phyloP scores from a whole-genome alignment of 371 early-diverging fungal species.

The Mucor mucedo region DNA sequence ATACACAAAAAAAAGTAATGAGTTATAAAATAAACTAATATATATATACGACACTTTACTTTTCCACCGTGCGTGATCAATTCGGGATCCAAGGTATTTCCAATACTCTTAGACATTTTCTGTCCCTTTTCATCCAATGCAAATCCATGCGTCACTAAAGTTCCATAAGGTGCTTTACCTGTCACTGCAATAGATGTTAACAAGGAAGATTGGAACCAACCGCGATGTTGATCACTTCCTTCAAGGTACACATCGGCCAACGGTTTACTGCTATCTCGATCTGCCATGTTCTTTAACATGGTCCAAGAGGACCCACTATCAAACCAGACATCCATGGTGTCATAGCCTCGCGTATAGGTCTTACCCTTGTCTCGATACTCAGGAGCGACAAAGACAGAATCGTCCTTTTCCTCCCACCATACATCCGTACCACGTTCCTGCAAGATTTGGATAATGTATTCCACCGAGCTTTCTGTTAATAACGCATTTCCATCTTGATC shows the following conservation, averaged over 20 bases:
- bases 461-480: conserved; percentile 67
- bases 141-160: conserved; percentile 93
- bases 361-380: conserved; percentile 61
- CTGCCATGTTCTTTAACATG: conserved; percentile 35
- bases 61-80: conserved; percentile 75
- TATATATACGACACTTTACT: too few relatives aligned
- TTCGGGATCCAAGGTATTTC: conserved; percentile 86
- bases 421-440: conserved; percentile 70
- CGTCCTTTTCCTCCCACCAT: conserved; percentile 82
- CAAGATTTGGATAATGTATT: conserved; percentile 71
- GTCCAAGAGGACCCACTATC: conserved; percentile 94
- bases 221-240: conserved; percentile 96
- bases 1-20: too few relatives aligned
- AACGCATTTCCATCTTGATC: conserved; percentile 69
- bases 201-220: conserved; percentile 97
- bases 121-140: conserved; percentile 87
- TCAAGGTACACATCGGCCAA: conserved; percentile 91
- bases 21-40: too few relatives aligned
- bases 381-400: conserved; percentile 72
- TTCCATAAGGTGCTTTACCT: conserved; percentile 81
- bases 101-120: conserved; percentile 95
- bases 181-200: conserved; percentile 85
- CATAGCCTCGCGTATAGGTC: conserved; percentile 67
- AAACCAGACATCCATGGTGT: conserved; percentile 97
- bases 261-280: conserved; percentile 36